A percentile compares a stretch with the other conserved stretches of the same genome.
phyloP scores from a whole-genome alignment of 441 rosid species.

The Euphorbia corollata region DNA sequence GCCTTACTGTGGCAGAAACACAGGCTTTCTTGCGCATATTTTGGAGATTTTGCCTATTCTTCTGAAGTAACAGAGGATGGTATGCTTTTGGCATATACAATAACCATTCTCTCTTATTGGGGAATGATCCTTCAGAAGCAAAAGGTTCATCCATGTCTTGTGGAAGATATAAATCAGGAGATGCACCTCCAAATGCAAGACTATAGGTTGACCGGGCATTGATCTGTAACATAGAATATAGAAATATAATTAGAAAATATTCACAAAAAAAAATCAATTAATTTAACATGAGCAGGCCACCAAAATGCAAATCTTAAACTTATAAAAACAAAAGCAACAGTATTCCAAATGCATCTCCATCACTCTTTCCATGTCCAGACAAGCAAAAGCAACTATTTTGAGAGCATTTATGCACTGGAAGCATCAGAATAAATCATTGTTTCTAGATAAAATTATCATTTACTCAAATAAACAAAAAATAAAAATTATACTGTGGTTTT shows the following conservation, averaged over 20 bases:
- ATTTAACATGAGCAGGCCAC: not conserved
- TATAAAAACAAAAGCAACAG: not conserved
- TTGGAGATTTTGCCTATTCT: constrained; percentile 56
- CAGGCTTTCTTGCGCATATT: constrained; percentile 41
- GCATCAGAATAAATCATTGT: not conserved
- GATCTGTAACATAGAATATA: constrained; percentile 39
- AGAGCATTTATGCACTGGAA: not conserved
- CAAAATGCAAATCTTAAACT: not conserved
- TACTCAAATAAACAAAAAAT: too few species aligned
- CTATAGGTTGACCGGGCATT: constrained; percentile 84
- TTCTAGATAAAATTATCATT: not conserved
- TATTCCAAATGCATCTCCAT: not conserved
- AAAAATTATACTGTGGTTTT: too few species aligned
- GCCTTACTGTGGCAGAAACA: constrained; percentile 49
- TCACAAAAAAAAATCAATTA: constrained; percentile 13
- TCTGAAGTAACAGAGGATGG: constrained; percentile 84
- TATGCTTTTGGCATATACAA: constrained; percentile 72
- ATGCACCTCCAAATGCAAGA: constrained; percentile 65
- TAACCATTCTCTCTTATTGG: constrained; percentile 47
- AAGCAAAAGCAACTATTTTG: not conserved
- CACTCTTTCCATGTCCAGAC: not conserved
- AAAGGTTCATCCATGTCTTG: constrained; percentile 33
- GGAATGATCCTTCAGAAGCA: constrained; percentile 25
- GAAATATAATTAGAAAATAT: constrained; percentile 13
- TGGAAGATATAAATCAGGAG: constrained; percentile 58